Conservation (phyloP, 2,329 filamentous ascomycete genomes). For the Phyllosticta capitalensis region DNA sequence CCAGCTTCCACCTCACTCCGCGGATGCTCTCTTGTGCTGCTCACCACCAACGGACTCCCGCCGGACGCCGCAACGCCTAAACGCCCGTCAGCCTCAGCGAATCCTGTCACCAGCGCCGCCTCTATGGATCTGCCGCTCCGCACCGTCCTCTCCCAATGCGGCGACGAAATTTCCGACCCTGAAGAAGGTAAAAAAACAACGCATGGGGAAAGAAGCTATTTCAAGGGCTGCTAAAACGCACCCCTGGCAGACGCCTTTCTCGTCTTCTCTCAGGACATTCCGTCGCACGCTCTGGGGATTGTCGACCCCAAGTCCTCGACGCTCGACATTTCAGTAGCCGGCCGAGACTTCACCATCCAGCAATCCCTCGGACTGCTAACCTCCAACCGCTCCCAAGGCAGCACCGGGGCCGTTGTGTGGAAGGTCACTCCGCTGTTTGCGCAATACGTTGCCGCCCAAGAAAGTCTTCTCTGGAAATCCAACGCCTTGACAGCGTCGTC, state of each 20-base stretch:
- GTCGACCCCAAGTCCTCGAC: conserved; percentile 6
- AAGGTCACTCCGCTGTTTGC: conserved; percentile 79
- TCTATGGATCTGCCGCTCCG: conserved; percentile 18
- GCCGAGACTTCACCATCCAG: conserved; percentile 62
- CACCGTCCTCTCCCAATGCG: background rate
- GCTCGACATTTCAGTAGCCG: conserved; percentile 49
- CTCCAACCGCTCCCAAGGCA: conserved; percentile 63
- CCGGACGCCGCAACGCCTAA: background rate
- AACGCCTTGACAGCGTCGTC: conserved; percentile 46
- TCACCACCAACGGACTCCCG: background rate
- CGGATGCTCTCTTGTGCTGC: no score
- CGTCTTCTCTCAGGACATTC: conserved; percentile 67
- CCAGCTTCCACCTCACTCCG: no score
- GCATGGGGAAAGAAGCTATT: background rate
- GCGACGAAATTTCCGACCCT: conserved; percentile 44
- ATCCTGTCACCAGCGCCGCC: background rate
- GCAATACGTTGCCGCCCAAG: conserved; percentile 59
- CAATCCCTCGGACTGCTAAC: conserved; percentile 78
- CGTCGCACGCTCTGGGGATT: conserved; percentile 48
- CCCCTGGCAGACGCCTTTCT: conserved; percentile 65
- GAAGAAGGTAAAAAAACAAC: conserved; percentile 49
- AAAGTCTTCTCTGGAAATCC: conserved; percentile 52
- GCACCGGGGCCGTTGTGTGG: conserved; percentile 84
- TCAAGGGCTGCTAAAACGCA: conserved; percentile 2
- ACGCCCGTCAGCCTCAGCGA: background rate